Base-by-base conservation (phyloP, 208 protist genomes). In the Leishmania arabica region DNA sequence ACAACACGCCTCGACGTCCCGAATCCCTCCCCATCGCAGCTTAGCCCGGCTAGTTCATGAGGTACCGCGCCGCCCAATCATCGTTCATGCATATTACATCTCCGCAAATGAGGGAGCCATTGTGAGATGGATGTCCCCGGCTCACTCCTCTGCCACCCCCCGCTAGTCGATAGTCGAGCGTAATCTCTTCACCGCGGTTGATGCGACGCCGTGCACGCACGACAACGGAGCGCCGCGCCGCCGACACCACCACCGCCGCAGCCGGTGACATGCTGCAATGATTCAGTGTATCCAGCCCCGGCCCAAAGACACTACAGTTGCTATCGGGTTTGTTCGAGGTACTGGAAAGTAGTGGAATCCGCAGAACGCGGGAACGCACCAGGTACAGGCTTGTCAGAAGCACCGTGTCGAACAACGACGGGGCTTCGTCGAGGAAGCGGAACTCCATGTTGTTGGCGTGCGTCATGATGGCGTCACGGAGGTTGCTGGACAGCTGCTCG, bases 301-400 rank as follows among this genome's bases (percentile, higher is more conserved):
- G 93, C 37, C 91, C 93, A 64, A 96, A 91, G 2, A 95, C 84
- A 19, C 64, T 37, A 74, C 89, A 75, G 31, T 21, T 37, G 21
- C n/a, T 31, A 31, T 81, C 37, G 9, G 11, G 27, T n/a, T 68
- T 42, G 9, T 11, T 15, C 9, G n/a, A 34, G 13, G 34, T 21
- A 11, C 24, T 56, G 47, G 64, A 70, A 8, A 98, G 74, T 45
- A 93, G 73, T 1, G 86, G 87, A 31, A 97, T 69, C 5, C 68
- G 80, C 68, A 98, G 68, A 42, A 93, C 81, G 5, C 95, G 89
- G 31, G 92, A 73, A 1, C 93, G 90, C 62, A 95, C 79, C 47
- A 95, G 83, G 79, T 98, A 98, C 21, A 96, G 78, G 21, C 88
- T 84, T 1, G 86, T 83, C 9, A 96, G 81, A 5, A 98, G 69